Evolutionary conservation across 805 yeast species (phyloP).

Genomic region (Blastobotrys attinorum): DNA sequence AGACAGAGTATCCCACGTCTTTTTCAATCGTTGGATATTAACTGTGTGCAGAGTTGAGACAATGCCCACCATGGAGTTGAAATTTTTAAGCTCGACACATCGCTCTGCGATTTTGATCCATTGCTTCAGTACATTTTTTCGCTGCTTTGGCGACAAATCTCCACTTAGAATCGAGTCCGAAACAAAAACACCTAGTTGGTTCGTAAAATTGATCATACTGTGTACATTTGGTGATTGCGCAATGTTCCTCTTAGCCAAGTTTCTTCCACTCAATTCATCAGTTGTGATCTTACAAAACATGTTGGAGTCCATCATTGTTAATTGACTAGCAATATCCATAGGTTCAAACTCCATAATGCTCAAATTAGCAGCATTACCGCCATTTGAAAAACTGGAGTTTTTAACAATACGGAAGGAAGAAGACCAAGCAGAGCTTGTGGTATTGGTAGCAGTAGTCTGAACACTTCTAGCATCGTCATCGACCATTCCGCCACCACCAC

Average conservation of each 20-base stretch:
- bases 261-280: constrained; percentile 28
- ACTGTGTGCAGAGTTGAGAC: constrained; percentile 29
- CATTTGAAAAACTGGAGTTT: constrained; percentile 1
- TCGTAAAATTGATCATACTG: constrained; percentile 23
- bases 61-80: constrained; percentile 28
- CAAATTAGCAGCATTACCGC: constrained; percentile 3
- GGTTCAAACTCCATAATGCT: constrained; percentile 25
- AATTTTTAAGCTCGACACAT: constrained; percentile 25
- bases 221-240: constrained; percentile 28
- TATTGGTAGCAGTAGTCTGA: constrained; percentile 1
- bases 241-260: constrained; percentile 26
- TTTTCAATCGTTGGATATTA: constrained; percentile 27
- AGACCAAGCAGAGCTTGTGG: constrained; percentile 13
- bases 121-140: constrained; percentile 28
- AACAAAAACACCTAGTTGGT: constrained; percentile 30
- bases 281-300: constrained; percentile 24
- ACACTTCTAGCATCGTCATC: constrained; percentile 1
- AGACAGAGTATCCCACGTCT: constrained; percentile 28
- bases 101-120: constrained; percentile 32
- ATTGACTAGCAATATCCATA: constrained; percentile 28
- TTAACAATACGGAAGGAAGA: constrained; percentile 9
- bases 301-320: constrained; percentile 28
- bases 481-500: not conserved
- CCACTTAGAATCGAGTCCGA: constrained; percentile 28
- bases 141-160: constrained; percentile 22